A percentile compares a stretch with the other conserved stretches of the same genome.
phyloP scores from a whole-genome alignment of 495 filamentous ascomycete species.

The Daldinia concentrica region DNA sequence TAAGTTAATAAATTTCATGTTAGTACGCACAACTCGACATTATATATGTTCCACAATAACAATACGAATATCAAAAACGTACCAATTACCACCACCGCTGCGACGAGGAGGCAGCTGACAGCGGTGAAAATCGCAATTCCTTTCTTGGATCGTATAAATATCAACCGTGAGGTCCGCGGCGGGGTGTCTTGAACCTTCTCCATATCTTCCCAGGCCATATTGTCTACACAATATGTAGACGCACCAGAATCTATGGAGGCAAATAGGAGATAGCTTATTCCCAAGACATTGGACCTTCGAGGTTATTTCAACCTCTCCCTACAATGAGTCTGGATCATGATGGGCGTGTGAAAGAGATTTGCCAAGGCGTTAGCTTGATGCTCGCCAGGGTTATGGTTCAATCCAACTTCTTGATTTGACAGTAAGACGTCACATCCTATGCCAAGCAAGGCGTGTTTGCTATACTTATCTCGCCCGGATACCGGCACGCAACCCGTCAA shows the following conservation, averaged over 20 bases:
- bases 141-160: slow-evolving; percentile 25
- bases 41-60: not conserved
- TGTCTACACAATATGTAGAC: slow-evolving; percentile 1
- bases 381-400: not conserved
- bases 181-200: slow-evolving; percentile 22
- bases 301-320: slow-evolving; percentile 16
- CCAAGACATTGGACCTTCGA: slow-evolving; percentile 5
- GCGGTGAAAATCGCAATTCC: slow-evolving; percentile 20
- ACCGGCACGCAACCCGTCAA: slow-evolving; percentile 23
- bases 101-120: slow-evolving; percentile 8
- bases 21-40: not conserved
- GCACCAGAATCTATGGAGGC: not conserved
- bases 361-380: slow-evolving; percentile 29
- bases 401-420: slow-evolving; percentile 17
- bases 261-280: slow-evolving; percentile 2
- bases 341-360: slow-evolving; percentile 21
- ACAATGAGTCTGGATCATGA: slow-evolving; percentile 7
- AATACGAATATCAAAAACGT: not conserved
- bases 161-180: slow-evolving; percentile 6
- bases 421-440: slow-evolving; percentile 15
- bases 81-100: slow-evolving; percentile 29
- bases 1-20: not conserved
- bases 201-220: slow-evolving; percentile 16
- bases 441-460: slow-evolving; percentile 25
- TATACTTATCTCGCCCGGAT: slow-evolving; percentile 11